Evolutionary conservation across 2,329 filamentous ascomycete genomes (phyloP).

Genomic region (Aspergillus sojae): DNA sequence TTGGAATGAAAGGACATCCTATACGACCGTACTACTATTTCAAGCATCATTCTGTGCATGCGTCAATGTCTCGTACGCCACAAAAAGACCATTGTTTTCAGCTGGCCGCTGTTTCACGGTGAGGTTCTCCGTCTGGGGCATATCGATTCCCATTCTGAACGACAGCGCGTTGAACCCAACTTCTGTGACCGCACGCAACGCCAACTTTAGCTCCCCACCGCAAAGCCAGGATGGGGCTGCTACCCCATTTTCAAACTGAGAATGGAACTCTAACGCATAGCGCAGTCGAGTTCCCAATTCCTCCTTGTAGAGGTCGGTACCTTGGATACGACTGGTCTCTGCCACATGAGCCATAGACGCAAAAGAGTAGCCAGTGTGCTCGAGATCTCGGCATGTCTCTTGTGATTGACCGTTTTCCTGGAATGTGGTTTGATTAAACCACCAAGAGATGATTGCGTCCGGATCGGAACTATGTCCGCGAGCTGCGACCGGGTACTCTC

Average conservation of each 20-base stretch:
- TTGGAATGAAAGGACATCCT: neutral
- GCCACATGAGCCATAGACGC: conserved; percentile 2
- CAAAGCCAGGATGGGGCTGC: neutral
- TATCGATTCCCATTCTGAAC: neutral
- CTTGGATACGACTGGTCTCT: neutral
- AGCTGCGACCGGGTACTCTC: neutral
- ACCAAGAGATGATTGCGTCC: conserved; percentile 1
- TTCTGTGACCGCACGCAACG: neutral
- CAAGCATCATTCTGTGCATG: conserved; percentile 1
- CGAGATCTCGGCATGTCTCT: neutral
- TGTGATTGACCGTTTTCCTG: neutral
- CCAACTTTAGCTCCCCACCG: neutral
- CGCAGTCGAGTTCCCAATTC: neutral
- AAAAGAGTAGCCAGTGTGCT: neutral
- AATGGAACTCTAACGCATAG: conserved; percentile 1
- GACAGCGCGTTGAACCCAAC: conserved; percentile 1
- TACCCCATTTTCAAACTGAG: neutral
- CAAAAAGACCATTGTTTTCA: neutral
- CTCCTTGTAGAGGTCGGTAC: neutral
- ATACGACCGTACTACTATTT: neutral
- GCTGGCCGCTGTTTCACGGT: neutral
- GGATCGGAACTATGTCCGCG: neutral
- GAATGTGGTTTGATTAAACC: neutral
- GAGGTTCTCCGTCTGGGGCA: neutral
- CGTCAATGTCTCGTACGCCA: neutral